phyloP scores from a whole-genome alignment of 768 basidiomycete genomes.

The Boletus subcaerulescens region DNA sequence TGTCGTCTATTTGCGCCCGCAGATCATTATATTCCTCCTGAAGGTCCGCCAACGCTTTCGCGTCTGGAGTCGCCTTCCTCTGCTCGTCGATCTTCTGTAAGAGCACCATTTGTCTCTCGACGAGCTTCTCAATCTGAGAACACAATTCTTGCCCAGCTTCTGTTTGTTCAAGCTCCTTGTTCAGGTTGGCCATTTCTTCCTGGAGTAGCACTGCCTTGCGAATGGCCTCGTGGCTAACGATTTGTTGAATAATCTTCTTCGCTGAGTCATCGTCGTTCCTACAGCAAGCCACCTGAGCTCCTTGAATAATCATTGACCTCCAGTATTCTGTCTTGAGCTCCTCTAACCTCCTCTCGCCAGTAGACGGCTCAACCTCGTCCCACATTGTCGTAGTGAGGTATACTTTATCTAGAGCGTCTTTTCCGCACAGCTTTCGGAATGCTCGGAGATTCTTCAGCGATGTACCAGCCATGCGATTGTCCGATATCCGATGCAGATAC shows the following conservation, averaged over 20 bases:
- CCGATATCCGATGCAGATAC: too few relatives aligned
- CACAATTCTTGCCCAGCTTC: slow-evolving; percentile 4
- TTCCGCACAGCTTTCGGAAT: slow-evolving; percentile 30
- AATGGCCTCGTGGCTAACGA: background rate
- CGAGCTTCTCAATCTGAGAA: slow-evolving; percentile 7
- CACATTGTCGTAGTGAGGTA: slow-evolving; percentile 15
- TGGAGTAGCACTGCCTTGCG: slow-evolving; percentile 1
- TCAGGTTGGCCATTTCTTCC: slow-evolving; percentile 4
- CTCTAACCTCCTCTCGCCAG: too few relatives aligned
- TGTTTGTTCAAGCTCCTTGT: slow-evolving; percentile 9
- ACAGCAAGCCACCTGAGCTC: slow-evolving; percentile 8
- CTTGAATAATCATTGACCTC: slow-evolving; percentile 5
- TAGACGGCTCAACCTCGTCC: too few relatives aligned
- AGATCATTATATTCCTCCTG: slow-evolving; percentile 5
- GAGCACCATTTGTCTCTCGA: slow-evolving; percentile 7
- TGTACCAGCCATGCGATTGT: too few relatives aligned
- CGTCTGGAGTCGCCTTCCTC: background rate
- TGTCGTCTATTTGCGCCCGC: slow-evolving; percentile 2
- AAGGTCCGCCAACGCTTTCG: background rate
- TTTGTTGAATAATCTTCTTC: slow-evolving; percentile 2
- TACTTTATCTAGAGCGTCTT: slow-evolving; percentile 29
- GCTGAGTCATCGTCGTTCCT: slow-evolving; percentile 8
- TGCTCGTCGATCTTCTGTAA: slow-evolving; percentile 8
- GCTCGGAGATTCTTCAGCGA: slow-evolving; percentile 15
- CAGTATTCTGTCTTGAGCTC: background rate